phyloP scores from a whole-genome alignment of 2,329 filamentous ascomycete genomes.

The Dactylellina haptotyla region DNA sequence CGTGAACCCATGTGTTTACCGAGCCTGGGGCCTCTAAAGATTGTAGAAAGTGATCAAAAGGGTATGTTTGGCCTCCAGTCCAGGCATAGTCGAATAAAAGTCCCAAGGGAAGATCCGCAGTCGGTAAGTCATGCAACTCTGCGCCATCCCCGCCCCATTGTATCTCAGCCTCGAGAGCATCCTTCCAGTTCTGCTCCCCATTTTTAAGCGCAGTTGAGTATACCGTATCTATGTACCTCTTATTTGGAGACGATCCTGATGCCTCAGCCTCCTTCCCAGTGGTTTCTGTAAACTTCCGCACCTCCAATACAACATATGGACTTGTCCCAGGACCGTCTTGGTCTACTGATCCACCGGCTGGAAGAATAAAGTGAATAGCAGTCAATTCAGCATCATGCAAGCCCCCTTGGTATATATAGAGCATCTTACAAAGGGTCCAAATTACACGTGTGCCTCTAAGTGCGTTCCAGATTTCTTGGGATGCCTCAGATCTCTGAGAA shows the following conservation, averaged over 20 bases:
- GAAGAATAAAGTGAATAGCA: not conserved
- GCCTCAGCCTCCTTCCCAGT: too few relatives aligned
- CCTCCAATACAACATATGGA: not conserved
- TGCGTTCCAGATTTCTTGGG: not conserved
- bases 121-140: not conserved
- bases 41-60: not conserved
- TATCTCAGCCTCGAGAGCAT: too few relatives aligned
- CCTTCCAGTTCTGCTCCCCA: too few relatives aligned
- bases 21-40: not conserved
- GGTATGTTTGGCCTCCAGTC: constrained; percentile 22
- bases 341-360: too few relatives aligned
- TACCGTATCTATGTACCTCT: not conserved
- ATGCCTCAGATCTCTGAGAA: not conserved
- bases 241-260: not conserved
- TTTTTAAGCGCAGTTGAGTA: not conserved
- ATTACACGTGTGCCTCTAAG: not conserved
- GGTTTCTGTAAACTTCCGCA: not conserved
- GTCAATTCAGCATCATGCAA: not conserved
- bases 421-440: not conserved
- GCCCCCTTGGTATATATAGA: not conserved
- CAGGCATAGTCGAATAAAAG: constrained; percentile 11
- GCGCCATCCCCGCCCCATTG: too few relatives aligned
- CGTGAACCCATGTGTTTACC: not conserved
- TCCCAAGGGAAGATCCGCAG: not conserved
- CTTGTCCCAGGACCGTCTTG: too few relatives aligned